Conservation (phyloP, 2,329 filamentous ascomycete genomes). For the Calonectria hawksworthii region DNA sequence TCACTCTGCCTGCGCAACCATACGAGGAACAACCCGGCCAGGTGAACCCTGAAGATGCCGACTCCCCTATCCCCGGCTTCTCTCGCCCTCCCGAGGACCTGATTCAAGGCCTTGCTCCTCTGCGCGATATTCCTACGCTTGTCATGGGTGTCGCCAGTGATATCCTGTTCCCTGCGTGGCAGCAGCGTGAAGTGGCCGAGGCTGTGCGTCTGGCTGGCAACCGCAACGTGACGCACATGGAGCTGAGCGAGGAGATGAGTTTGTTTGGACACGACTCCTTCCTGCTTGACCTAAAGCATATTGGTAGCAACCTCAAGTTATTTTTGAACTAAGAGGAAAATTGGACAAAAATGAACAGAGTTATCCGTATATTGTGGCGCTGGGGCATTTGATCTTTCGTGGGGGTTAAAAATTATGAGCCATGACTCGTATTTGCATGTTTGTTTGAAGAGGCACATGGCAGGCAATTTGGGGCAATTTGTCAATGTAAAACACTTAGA, state of each 20-base stretch:
- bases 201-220: conserved; percentile 85
- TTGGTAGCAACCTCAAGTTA: conserved; percentile 84
- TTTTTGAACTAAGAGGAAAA: conserved; percentile 75
- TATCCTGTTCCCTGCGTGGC: conserved; percentile 97
- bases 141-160: conserved; percentile 96
- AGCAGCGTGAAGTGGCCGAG: conserved; percentile 93
- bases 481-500: conserved; percentile 1
- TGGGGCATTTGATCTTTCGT: neutral
- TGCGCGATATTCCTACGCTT: conserved; percentile 84
- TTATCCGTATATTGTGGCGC: neutral
- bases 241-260: conserved; percentile 94
- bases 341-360: neutral
- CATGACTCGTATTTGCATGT: neutral
- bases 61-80: conserved; percentile 46
- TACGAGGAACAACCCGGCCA: conserved; percentile 84
- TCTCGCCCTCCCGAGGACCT: conserved; percentile 82
- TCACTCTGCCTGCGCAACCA: conserved; percentile 85
- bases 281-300: conserved; percentile 89
- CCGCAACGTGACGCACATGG: conserved; percentile 84
- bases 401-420: neutral
- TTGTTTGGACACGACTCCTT: conserved; percentile 98
- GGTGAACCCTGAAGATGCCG: conserved; percentile 49
- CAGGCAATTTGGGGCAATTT: neutral
- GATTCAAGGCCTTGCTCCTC: conserved; percentile 77
- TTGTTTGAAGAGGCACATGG: neutral